Evolutionary conservation across 2,329 filamentous ascomycete species (phyloP).

Genomic region (Colletotrichum higginsianum): DNA sequence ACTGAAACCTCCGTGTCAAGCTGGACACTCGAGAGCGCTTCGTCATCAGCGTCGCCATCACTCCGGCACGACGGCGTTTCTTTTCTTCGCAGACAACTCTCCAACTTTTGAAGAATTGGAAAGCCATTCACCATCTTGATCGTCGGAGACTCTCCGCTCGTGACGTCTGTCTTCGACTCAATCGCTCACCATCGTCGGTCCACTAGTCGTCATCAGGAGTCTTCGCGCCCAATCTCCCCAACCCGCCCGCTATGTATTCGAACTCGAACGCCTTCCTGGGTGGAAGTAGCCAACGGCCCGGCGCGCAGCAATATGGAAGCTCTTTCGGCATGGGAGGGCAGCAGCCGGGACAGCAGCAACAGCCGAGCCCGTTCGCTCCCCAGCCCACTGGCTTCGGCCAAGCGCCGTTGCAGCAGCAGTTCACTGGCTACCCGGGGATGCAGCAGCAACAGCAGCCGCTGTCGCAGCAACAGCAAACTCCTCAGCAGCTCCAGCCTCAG

Average conservation of each 20-base stretch:
- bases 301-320: conserved; percentile 72
- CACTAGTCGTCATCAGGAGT: conserved; percentile 33
- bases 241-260: conserved; percentile 80
- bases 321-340: conserved; percentile 64
- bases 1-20: conserved; percentile 44
- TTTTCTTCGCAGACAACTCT: background rate
- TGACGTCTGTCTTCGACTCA: conserved; percentile 9
- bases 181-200: conserved; percentile 17
- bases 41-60: conserved; percentile 43
- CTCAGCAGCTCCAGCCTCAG: conserved; percentile 62
- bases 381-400: conserved; percentile 75
- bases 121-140: background rate
- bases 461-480: conserved; percentile 72
- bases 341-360: conserved; percentile 61
- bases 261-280: conserved; percentile 90
- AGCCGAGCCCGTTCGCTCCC: conserved; percentile 69
- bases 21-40: conserved; percentile 44
- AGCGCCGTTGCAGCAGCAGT: conserved; percentile 69
- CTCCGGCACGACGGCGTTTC: conserved; percentile 16
- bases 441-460: conserved; percentile 70
- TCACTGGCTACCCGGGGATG: conserved; percentile 72
- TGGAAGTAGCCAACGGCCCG: conserved; percentile 82
- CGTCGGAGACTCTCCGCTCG: conserved; percentile 35
- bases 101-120: conserved; percentile 10
- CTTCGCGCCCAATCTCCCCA: conserved; percentile 33